Conservation (phyloP, 805 yeast species). For the Saturnispora gosingensis region DNA sequence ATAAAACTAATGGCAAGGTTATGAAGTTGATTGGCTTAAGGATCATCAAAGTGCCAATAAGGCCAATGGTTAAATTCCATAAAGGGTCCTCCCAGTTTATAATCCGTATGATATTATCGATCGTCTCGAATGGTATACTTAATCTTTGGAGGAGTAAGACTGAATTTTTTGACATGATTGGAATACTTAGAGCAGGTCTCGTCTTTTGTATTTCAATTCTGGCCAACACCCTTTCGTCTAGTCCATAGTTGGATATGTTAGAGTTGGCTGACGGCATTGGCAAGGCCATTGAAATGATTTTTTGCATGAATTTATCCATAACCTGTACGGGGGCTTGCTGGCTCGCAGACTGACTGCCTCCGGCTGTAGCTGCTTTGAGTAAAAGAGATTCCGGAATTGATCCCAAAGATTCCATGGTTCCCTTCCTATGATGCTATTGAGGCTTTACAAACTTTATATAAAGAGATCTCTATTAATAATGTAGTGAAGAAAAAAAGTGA, state of each 20-base stretch:
- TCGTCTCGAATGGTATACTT: conserved; percentile 48
- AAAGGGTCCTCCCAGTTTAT: conserved; percentile 58
- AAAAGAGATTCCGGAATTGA: conserved; percentile 1
- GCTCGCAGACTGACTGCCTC: not conserved
- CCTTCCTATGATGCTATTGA: not conserved
- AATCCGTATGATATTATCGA: conserved; percentile 48
- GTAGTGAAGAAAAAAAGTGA: not conserved
- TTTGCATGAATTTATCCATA: conserved; percentile 60
- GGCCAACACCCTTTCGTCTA: conserved; percentile 31
- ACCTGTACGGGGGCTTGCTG: not conserved
- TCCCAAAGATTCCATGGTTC: not conserved
- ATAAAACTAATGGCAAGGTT: conserved; percentile 44
- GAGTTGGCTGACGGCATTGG: conserved; percentile 41
- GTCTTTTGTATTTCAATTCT: conserved; percentile 52
- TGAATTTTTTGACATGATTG: conserved; percentile 58
- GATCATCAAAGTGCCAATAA: conserved; percentile 30
- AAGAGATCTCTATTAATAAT: not conserved
- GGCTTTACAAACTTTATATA: not conserved
- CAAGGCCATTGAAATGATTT: conserved; percentile 59
- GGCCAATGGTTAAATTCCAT: conserved; percentile 49
- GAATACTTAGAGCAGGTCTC: conserved; percentile 64
- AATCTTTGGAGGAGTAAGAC: conserved; percentile 54
- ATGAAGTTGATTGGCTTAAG: conserved; percentile 51
- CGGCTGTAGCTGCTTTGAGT: not conserved
- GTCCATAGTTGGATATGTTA: conserved; percentile 33